phyloP scores from a whole-genome alignment of 306 rosid species.

The Canavalia gladiata region DNA sequence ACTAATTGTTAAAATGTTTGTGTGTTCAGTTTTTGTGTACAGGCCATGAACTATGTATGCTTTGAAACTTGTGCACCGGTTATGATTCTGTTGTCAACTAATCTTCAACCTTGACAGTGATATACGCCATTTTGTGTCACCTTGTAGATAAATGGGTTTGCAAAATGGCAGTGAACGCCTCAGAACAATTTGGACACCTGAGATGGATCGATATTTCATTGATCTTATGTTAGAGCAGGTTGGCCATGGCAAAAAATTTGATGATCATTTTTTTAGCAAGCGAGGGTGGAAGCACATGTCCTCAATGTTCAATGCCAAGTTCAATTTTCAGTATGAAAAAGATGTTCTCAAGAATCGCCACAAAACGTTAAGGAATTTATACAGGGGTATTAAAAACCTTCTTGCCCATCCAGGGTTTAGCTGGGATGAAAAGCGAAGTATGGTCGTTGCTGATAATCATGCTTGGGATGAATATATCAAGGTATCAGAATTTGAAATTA shows the following conservation, averaged over 20 bases:
- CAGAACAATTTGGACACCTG: constrained; percentile 84
- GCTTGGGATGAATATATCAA: constrained; percentile 80
- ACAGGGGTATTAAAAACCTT: constrained; percentile 63
- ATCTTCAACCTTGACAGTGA: not conserved
- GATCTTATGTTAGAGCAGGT: constrained; percentile 78
- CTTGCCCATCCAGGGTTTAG: constrained; percentile 68
- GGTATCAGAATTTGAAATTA: constrained; percentile 53
- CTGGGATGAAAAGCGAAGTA: constrained; percentile 76
- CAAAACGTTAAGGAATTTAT: constrained; percentile 74
- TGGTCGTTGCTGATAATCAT: constrained; percentile 75
- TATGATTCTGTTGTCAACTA: not conserved
- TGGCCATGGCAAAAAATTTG: constrained; percentile 59
- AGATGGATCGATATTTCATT: constrained; percentile 80
- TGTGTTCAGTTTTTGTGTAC: not conserved
- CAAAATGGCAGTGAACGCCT: constrained; percentile 61
- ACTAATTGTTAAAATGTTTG: too few relatives aligned
- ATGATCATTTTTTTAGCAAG: constrained; percentile 77
- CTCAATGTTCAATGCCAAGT: constrained; percentile 67
- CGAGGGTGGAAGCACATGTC: constrained; percentile 79
- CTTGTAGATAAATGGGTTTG: constrained; percentile 55
- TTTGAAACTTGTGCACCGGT: not conserved
- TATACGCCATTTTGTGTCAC: not conserved
- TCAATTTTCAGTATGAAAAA: constrained; percentile 77
- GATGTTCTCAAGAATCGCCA: constrained; percentile 80
- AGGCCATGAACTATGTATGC: not conserved